Conservation (phyloP, 2,329 filamentous ascomycete genomes). For the Ceratocystis huliohia region DNA sequence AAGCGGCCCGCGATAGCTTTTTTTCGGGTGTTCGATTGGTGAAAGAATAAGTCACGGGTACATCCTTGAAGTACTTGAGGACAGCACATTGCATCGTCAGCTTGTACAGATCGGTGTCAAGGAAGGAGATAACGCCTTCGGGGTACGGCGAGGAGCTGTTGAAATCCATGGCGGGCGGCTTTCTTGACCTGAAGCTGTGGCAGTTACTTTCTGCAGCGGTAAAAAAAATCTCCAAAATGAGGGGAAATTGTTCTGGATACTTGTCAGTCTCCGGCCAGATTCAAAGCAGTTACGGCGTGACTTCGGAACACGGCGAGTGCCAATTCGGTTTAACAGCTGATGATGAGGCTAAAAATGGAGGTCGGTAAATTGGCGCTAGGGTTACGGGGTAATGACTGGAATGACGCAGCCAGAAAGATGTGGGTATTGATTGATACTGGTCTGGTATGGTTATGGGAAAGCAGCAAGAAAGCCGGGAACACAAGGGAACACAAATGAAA, state of each 20-base stretch:
- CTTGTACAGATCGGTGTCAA: slow-evolving; percentile 84
- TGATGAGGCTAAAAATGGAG: slow-evolving; percentile 6
- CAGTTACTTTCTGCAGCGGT: not conserved
- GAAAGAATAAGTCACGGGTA: slow-evolving; percentile 79
- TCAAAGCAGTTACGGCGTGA: not conserved
- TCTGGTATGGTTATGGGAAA: not conserved
- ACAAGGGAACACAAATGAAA: not conserved
- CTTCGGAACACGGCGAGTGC: not conserved
- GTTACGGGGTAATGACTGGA: not conserved
- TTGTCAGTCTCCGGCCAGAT: not conserved
- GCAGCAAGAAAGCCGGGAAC: not conserved
- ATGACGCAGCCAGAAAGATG: not conserved
- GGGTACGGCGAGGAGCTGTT: slow-evolving; percentile 54
- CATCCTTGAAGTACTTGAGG: slow-evolving; percentile 75
- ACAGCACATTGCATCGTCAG: slow-evolving; percentile 98
- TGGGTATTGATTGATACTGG: not conserved
- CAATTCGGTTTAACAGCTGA: not conserved
- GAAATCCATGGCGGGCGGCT: slow-evolving; percentile 43
- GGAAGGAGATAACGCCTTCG: slow-evolving; percentile 67
- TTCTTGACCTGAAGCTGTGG: slow-evolving; percentile 8
- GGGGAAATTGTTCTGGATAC: not conserved
- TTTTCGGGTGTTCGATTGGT: slow-evolving; percentile 93
- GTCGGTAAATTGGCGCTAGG: slow-evolving; percentile 4
- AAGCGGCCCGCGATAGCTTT: slow-evolving; percentile 72
- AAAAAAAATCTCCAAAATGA: not conserved